Percentiles rank a stretch among this genome's conserved stretches.
phyloP scores from a whole-genome alignment of 768 basidiomycete species.

The Leucocoprinus sp. region DNA sequence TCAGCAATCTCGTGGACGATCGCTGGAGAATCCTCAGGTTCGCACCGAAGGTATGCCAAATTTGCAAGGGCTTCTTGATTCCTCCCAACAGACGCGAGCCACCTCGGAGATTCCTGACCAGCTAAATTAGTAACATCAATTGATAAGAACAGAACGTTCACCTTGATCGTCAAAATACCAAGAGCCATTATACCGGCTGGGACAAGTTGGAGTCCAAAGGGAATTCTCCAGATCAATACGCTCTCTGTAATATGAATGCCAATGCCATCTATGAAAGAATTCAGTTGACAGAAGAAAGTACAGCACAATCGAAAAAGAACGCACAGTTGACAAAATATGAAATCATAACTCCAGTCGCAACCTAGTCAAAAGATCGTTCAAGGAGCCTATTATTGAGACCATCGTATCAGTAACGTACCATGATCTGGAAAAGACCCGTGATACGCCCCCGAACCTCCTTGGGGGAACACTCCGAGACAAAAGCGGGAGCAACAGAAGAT shows the following conservation, averaged over 20 bases:
- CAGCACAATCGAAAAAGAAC: slow-evolving; percentile 19
- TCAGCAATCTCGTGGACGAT: slow-evolving; percentile 64
- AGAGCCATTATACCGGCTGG: slow-evolving; percentile 65
- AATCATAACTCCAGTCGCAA: slow-evolving; percentile 78
- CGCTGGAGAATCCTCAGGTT: slow-evolving; percentile 29
- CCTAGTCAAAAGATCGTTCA: slow-evolving; percentile 18
- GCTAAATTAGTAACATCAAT: not conserved
- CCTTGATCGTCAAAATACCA: slow-evolving; percentile 61
- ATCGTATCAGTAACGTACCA: slow-evolving; percentile 32
- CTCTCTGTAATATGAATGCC: slow-evolving; percentile 41
- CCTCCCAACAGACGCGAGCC: slow-evolving; percentile 59
- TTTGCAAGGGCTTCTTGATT: slow-evolving; percentile 44
- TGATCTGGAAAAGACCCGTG: slow-evolving; percentile 81
- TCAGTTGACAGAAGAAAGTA: not conserved
- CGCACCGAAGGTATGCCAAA: slow-evolving; percentile 56
- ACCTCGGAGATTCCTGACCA: slow-evolving; percentile 64
- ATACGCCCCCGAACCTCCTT: slow-evolving; percentile 82
- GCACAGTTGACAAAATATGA: slow-evolving; percentile 75
- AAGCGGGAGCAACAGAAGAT: slow-evolving; percentile 77
- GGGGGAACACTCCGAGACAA: slow-evolving; percentile 81
- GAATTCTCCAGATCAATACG: slow-evolving; percentile 56
- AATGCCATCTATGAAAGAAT: slow-evolving; percentile 43
- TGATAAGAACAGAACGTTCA: slow-evolving; percentile 11
- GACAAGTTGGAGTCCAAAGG: slow-evolving; percentile 69
- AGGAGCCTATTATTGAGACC: not conserved